A percentile compares a stretch with the other conserved stretches of the same genome.
Evolutionary conservation across 495 filamentous ascomycete species (phyloP).

Genomic region (Cudoniella acicularis): DNA sequence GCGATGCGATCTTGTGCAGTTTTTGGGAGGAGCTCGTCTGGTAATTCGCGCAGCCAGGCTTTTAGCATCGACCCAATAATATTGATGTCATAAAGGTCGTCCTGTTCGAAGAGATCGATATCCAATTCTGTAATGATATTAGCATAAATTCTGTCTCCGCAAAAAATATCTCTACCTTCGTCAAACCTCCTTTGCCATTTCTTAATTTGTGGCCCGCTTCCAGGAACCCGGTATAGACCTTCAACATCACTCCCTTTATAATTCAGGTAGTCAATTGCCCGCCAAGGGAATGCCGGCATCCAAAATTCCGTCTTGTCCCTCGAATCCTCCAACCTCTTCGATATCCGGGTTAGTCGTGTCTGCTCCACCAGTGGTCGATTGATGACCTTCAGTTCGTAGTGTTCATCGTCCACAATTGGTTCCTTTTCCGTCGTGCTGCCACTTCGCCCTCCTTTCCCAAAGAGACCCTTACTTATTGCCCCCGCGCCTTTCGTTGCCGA

Average conservation of each 20-base stretch:
- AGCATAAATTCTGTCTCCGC: constrained; percentile 20
- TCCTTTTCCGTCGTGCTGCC: constrained; percentile 69
- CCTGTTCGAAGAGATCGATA: constrained; percentile 77
- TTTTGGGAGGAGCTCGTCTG: constrained; percentile 85
- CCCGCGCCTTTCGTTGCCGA: constrained; percentile 70
- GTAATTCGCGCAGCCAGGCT: constrained; percentile 88
- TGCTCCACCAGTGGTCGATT: constrained; percentile 79
- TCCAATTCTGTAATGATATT: constrained; percentile 60
- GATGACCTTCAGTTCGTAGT: constrained; percentile 74
- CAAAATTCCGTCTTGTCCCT: constrained; percentile 93
- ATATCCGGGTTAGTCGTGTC: constrained; percentile 80
- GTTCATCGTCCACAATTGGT: constrained; percentile 58
- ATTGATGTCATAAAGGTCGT: constrained; percentile 88
- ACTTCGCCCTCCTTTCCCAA: constrained; percentile 70
- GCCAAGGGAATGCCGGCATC: constrained; percentile 92
- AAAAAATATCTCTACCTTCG: constrained; percentile 45
- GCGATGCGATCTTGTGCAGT: constrained; percentile 69
- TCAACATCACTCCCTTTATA: constrained; percentile 87
- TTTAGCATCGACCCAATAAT: constrained; percentile 91
- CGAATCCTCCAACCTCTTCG: constrained; percentile 75
- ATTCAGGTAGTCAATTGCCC: constrained; percentile 91
- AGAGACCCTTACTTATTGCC: constrained; percentile 72
- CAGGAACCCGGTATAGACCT: constrained; percentile 83
- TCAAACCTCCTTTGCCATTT: constrained; percentile 87
- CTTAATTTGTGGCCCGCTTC: constrained; percentile 77